Conservation (phyloP, 805 yeast genomes). For the Wickerhamiella siamensis region DNA sequence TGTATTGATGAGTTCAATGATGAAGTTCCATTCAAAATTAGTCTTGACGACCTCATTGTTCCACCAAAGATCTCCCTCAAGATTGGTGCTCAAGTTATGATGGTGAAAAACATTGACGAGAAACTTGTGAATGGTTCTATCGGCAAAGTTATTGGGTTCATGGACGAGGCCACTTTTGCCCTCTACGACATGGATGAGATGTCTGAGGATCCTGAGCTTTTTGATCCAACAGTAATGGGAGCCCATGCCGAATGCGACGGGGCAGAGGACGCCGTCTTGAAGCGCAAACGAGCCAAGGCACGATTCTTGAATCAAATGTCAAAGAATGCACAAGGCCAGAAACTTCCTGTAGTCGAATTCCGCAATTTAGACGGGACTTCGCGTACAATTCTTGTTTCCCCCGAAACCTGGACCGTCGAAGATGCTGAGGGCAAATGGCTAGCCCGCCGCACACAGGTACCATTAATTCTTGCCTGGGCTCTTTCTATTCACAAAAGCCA, state of each 20-base stretch:
- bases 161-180: constrained; percentile 21
- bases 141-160: constrained; percentile 56
- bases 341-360: constrained; percentile 62
- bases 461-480: constrained; percentile 92
- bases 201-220: not conserved
- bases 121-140: constrained; percentile 79
- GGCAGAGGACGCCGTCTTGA: not conserved
- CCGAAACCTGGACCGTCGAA: constrained; percentile 69
- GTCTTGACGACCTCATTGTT: constrained; percentile 53
- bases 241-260: not conserved
- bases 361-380: constrained; percentile 53
- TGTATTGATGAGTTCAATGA: constrained; percentile 30
- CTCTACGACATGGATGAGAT: not conserved
- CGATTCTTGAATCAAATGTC: not conserved
- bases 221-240: not conserved
- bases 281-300: not conserved
- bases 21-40: constrained; percentile 25
- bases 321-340: not conserved
- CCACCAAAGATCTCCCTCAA: constrained; percentile 49
- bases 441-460: constrained; percentile 67
- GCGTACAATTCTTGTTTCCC: constrained; percentile 63
- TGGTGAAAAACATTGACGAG: constrained; percentile 66
- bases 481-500: constrained; percentile 91
- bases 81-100: constrained; percentile 88
- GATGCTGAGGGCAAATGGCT: constrained; percentile 55